These are phyloP conservation scores for Venturia pyrina DNA, from an alignment of 2,329 filamentous ascomycete species.

Conservation along the genomic window DNA sequence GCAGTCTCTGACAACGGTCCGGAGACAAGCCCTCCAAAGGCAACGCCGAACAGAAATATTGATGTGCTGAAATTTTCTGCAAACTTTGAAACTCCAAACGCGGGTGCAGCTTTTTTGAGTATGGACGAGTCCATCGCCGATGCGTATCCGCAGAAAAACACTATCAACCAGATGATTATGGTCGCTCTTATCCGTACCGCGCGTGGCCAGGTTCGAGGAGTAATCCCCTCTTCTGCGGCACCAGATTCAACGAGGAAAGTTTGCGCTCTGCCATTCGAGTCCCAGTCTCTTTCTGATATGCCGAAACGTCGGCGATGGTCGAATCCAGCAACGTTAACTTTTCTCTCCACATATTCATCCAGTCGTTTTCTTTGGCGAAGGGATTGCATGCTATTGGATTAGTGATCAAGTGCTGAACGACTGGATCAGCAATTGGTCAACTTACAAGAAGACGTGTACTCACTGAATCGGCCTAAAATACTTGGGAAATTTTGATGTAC, in stretches of 20 bases:
- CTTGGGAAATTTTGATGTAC: not conserved
- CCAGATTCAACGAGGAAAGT: not conserved
- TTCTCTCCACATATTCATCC: not conserved
- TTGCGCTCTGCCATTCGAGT: not conserved
- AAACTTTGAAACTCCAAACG: not conserved
- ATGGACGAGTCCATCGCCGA: not conserved
- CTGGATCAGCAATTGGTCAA: not conserved
- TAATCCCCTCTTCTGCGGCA: not conserved
- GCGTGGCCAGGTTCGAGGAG: not conserved
- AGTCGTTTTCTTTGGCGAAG: not conserved
- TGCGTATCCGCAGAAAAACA: not conserved
- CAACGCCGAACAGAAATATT: not conserved
- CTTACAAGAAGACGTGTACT: not conserved
- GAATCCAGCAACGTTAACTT: not conserved
- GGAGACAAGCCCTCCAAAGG: conserved; percentile 11
- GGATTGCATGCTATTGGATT: not conserved
- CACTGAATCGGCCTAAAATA: not conserved
- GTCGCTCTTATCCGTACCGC: not conserved
- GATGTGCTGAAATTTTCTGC: not conserved
- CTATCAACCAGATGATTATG: not conserved
- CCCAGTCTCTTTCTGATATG: not conserved
- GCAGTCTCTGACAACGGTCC: conserved; percentile 15
- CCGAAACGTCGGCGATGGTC: not conserved
- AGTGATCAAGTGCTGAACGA: not conserved
- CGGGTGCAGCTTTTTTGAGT: not conserved